Conservation (phyloP, 805 yeast species). For the Candida chilensis region DNA sequence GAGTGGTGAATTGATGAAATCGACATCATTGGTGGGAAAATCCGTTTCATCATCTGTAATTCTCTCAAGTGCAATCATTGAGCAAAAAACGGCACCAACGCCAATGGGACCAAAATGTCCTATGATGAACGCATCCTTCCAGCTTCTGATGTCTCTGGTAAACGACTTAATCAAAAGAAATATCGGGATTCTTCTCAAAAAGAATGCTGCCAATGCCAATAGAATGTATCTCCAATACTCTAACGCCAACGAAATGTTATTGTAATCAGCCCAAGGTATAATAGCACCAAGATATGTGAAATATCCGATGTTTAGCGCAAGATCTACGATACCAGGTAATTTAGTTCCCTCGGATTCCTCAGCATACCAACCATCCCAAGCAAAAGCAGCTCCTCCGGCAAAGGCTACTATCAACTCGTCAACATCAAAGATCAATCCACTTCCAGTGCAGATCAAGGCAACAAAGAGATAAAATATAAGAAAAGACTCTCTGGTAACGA, state of each 20-base stretch:
- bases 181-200: constrained; percentile 46
- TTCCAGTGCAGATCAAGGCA: constrained; percentile 49
- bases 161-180: constrained; percentile 45
- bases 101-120: constrained; percentile 80
- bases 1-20: too few relatives aligned
- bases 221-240: constrained; percentile 44
- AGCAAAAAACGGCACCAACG: constrained; percentile 55
- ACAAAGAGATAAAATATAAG: constrained; percentile 44
- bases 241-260: constrained; percentile 32
- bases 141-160: constrained; percentile 50
- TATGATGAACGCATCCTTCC: constrained; percentile 63
- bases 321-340: constrained; percentile 57
- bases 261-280: constrained; percentile 61
- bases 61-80: constrained; percentile 39
- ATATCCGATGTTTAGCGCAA: constrained; percentile 54
- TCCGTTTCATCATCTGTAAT: too few relatives aligned
- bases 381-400: constrained; percentile 65
- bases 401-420: constrained; percentile 68
- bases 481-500: constrained; percentile 57
- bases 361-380: constrained; percentile 68
- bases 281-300: constrained; percentile 66
- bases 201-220: constrained; percentile 40
- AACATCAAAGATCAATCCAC: constrained; percentile 58
- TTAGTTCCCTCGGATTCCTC: constrained; percentile 50
- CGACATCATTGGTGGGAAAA: too few relatives aligned